Evolutionary conservation across 2,329 filamentous ascomycete genomes (phyloP), one percentile per base, ranked within the genome.

Genomic region (Fusarium musae): DNA sequence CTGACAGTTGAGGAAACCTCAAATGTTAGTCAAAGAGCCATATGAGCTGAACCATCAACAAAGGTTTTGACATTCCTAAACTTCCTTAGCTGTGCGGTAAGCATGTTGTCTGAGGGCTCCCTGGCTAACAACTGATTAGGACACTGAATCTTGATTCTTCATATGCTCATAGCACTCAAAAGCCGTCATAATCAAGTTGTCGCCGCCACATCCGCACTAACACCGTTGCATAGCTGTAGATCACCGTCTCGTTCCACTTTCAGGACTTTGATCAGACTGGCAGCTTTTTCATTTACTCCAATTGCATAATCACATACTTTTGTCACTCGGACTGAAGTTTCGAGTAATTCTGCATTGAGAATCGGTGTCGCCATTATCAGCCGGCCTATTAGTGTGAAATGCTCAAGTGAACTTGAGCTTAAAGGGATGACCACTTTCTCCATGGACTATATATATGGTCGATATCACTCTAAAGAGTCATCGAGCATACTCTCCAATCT

Each of bases 101-200:
- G 30, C 11, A 23, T 50, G 16, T n/a, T 43, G 37, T 19, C 6
- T 23, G 15, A 21, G 16, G 32, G 13, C 26, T 19, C 2, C 10
- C 34, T 44, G 11, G 10, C 16, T 57, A 3, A 4, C 19, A 34
- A 23, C 21, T 58, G 26, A 34, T n/a, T 28, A 19, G 5, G 56
- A 39, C 5, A 37, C 39, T 43, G 16, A 23, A 37, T 19, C 28
- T 13, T 53, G 57, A 32, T 42, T 36, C 15, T 19, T 34, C 23
- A 42, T 36, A 34, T 26, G 26, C 16, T 49, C 23, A 23, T 15
- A 26, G 34, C 15, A 36, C 57, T 46, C 44, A 37, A 57, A 28
- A 44, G 44, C 50, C 39, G 47, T 70, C 43, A 70, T 69, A 23
- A 61, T 59, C 58, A 52, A 54, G 43, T 49, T 49, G 23, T 69